Percentiles rank a stretch among this genome's conserved stretches.
Conservation (phyloP, 257 asterid genomes). For the Craterostigma plantagineum region DNA sequence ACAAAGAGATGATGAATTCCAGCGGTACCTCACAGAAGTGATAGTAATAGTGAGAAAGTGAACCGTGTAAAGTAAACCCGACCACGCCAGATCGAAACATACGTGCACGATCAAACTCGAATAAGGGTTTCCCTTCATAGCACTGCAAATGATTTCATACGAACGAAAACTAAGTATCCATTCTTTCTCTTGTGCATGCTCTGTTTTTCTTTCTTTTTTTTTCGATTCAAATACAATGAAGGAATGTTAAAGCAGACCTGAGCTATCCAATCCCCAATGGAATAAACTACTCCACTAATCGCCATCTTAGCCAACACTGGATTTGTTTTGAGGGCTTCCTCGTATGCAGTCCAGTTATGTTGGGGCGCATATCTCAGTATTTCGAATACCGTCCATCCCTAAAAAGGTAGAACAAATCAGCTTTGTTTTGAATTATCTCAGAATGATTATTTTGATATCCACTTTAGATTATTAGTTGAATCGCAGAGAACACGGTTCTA, state of each 20-base stretch:
- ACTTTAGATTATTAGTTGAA: no score
- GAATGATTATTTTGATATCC: no score
- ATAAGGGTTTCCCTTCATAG: conserved; percentile 74
- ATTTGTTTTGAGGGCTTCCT: conserved; percentile 64
- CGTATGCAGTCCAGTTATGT: conserved; percentile 81
- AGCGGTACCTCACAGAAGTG: conserved; percentile 63
- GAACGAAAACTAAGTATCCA: no score
- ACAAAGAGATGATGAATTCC: not conserved
- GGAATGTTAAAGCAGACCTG: conserved; percentile 26
- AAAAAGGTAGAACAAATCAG: conserved; percentile 9
- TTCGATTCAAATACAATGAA: no score
- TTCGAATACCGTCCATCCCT: conserved; percentile 85
- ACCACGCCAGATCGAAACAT: conserved; percentile 66
- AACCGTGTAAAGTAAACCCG: conserved; percentile 70
- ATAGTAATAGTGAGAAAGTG: conserved; percentile 78
- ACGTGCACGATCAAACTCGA: conserved; percentile 58
- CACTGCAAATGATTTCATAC: conserved; percentile 29
- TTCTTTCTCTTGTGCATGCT: no score
- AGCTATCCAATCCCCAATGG: conserved; percentile 82
- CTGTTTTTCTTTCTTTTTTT: no score
- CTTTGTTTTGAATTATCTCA: not conserved
- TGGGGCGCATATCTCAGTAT: conserved; percentile 75
- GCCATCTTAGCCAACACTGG: conserved; percentile 78
- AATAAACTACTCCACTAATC: conserved; percentile 76
- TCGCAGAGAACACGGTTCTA: no score